Conservation (phyloP, 2,329 filamentous ascomycete species). For the Ophiostoma ulmi region DNA sequence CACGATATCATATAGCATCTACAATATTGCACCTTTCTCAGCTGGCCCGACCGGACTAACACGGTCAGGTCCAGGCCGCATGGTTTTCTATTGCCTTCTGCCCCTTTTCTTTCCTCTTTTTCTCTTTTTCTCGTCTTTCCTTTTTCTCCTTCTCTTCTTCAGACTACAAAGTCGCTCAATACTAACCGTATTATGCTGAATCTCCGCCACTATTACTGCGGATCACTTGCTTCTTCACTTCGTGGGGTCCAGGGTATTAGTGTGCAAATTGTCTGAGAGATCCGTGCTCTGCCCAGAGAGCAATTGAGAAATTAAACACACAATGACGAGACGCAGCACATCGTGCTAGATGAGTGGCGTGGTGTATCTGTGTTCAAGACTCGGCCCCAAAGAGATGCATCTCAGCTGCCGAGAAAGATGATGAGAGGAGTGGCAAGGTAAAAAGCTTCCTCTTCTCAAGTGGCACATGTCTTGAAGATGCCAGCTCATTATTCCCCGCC, state of each 20-base stretch:
- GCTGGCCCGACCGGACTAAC: not conserved
- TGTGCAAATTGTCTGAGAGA: not conserved
- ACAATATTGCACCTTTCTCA: not conserved
- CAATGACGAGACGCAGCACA: not conserved
- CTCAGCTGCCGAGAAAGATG: not conserved
- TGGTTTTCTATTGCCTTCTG: not conserved
- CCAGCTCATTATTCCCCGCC: not conserved
- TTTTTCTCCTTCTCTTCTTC: not conserved
- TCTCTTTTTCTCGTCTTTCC: not conserved
- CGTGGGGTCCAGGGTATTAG: not conserved
- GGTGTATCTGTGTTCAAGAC: not conserved
- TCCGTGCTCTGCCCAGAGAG: not conserved
- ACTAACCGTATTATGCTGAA: conserved; percentile 1
- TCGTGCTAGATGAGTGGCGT: not conserved
- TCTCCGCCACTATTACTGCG: not conserved
- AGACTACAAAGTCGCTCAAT: not conserved
- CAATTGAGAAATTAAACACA: not conserved
- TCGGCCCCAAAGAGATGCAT: not conserved
- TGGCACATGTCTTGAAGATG: not conserved
- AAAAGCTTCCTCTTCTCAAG: not conserved
- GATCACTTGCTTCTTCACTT: not conserved
- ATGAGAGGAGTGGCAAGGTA: too few species aligned
- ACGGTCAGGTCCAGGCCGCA: not conserved
- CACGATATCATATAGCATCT: not conserved
- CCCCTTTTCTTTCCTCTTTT: not conserved